A percentile compares a stretch with the other conserved stretches of the same genome.
phyloP scores from a whole-genome alignment of 106 monocot genomes.

The Phalaenopsis equestris region DNA sequence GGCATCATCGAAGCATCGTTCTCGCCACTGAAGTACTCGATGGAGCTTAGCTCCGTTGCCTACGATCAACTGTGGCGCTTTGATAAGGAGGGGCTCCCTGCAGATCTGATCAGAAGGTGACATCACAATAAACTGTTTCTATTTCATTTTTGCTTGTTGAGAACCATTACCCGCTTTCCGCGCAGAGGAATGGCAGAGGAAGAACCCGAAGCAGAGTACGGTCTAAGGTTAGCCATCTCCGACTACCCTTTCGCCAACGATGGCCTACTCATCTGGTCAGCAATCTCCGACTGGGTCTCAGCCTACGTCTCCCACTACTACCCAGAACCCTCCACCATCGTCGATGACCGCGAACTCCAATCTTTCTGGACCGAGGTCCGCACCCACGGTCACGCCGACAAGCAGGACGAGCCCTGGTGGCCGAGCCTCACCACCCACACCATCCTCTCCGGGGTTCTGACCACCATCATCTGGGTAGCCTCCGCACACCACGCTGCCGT shows the following conservation, averaged over 20 bases:
- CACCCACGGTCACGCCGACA: constrained; percentile 66
- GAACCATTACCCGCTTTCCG: no score
- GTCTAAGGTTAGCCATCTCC: constrained; percentile 40
- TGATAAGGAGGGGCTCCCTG: constrained; percentile 59
- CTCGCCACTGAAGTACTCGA: constrained; percentile 33
- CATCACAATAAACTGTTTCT: not conserved
- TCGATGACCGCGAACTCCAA: constrained; percentile 56
- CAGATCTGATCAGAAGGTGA: constrained; percentile 60
- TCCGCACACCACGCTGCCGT: constrained; percentile 83
- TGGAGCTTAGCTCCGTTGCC: constrained; percentile 59
- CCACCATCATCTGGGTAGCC: constrained; percentile 64
- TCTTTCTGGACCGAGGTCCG: constrained; percentile 60
- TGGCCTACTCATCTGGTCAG: constrained; percentile 69
- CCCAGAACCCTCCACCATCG: constrained; percentile 6
- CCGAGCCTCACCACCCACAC: constrained; percentile 25
- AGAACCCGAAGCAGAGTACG: constrained; percentile 32
- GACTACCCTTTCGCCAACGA: constrained; percentile 80
- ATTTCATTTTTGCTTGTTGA: not conserved
- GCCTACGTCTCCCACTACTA: constrained; percentile 53
- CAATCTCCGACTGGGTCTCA: constrained; percentile 56
- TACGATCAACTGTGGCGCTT: constrained; percentile 63
- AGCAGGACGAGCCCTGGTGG: constrained; percentile 84
- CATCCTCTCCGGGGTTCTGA: constrained; percentile 31
- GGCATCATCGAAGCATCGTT: constrained; percentile 63
- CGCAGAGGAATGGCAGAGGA: constrained; percentile 75